Evolutionary conservation across 768 basidiomycete species (phyloP).

Genomic region (Amanita rubescens): DNA sequence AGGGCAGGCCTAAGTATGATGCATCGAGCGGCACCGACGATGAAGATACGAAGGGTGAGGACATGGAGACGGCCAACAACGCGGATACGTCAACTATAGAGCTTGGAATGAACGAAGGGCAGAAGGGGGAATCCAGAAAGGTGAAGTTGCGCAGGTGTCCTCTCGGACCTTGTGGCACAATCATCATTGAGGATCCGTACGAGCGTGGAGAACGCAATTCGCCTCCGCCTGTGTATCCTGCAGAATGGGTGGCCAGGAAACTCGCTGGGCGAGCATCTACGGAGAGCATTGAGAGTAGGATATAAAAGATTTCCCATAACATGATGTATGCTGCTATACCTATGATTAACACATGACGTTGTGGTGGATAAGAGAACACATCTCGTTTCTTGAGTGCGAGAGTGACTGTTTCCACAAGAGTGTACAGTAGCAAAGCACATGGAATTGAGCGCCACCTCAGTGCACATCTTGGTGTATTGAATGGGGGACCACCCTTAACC

Average conservation of each 20-base stretch:
- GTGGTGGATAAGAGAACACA: neutral
- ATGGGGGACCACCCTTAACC: too few relatives aligned
- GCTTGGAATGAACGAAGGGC: neutral
- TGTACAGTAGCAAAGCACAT: too few relatives aligned
- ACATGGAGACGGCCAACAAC: too few relatives aligned
- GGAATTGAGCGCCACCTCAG: too few relatives aligned
- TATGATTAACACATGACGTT: neutral
- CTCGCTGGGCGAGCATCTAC: conserved; percentile 1
- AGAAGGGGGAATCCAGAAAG: neutral
- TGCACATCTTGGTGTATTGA: too few relatives aligned
- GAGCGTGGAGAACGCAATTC: neutral
- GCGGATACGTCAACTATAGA: too few relatives aligned
- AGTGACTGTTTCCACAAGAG: too few relatives aligned
- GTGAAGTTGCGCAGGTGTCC: neutral
- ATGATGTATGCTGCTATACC: neutral
- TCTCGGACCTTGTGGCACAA: conserved; percentile 1
- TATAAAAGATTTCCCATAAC: too few relatives aligned
- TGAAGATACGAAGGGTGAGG: neutral
- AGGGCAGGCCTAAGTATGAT: neutral
- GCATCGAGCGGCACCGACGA: neutral
- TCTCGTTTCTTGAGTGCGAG: too few relatives aligned
- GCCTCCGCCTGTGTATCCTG: neutral
- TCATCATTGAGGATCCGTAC: neutral
- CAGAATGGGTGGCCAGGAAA: neutral
- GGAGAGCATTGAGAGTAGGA: conserved; percentile 1